Evolutionary conservation across 1,284 basidiomycete genomes (phyloP), one percentile per base, ranked within the genome.

Genomic region (Ceratobasidium sp.): DNA sequence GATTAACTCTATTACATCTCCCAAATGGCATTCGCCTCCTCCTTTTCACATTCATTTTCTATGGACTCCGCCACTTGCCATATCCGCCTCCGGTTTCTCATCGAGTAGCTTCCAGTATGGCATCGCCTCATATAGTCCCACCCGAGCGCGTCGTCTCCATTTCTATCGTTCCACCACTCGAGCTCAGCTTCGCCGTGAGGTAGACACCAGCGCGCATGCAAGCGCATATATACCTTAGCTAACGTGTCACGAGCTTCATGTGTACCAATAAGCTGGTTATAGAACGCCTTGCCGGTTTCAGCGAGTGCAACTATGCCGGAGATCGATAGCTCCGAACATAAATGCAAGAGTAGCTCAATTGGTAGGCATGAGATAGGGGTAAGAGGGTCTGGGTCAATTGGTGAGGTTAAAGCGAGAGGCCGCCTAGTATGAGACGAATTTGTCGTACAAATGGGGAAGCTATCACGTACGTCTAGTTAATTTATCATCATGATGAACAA

Each of bases 11-110:
- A 33, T 33, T 33, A 33, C 33, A 33, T 33, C 33, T 4, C 33
- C 33, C 33, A 33, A 33, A 33, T 4, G 4, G 4, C 33, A 33
- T 33, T 33, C 33, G 33, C 33, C 33, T 33, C 33, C 4, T 77
- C 75, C 42, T 7, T 40, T 53, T 68, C 64, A 40, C 75, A 68
- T 68, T 68, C 63, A 18, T 68, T 40, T n/a, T 77, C 75, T 33
- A 77, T 77, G 10, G 53, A 67, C 63, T 77, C 75, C 0, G 64
- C 75, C 20, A 64, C 64, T 40, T 42, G 56, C 75, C 75, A 77
- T 9, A 68, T 58, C 23, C 75, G 53, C 53, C 55, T 68, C 13
- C 75, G n/a, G 55, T 77, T 77, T 44, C 75, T 77, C 75, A 77
- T 68, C 28, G 75, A 77, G 42, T 68, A 53, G 56, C 75, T 77